Conservation (phyloP, 805 yeast genomes). For the Candida germanica region DNA sequence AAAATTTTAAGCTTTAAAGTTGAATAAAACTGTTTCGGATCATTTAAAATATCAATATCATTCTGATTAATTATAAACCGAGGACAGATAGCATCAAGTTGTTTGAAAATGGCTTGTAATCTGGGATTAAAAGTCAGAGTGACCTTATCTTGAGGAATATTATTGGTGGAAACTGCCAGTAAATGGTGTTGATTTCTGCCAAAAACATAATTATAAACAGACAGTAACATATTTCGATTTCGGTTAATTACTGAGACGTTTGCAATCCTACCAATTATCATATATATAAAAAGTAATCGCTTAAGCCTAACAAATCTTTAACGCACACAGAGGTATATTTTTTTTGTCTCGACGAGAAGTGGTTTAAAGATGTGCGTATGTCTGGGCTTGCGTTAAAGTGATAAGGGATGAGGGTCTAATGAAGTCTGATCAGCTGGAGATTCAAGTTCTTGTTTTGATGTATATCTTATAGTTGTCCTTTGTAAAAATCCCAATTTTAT, state of each 20-base stretch:
- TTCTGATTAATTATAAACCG: conserved; percentile 56
- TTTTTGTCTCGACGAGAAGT: not conserved
- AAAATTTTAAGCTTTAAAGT: conserved; percentile 60
- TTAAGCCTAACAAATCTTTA: too few relatives aligned
- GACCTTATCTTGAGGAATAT: conserved; percentile 4
- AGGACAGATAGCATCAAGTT: conserved; percentile 64
- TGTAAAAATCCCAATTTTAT: too few relatives aligned
- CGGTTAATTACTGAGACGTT: not conserved
- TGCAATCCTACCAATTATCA: not conserved
- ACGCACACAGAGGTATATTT: too few relatives aligned
- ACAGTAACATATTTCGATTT: conserved; percentile 20
- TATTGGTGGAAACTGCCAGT: conserved; percentile 6
- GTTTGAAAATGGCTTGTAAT: conserved; percentile 41
- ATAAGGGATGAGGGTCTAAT: too few relatives aligned
- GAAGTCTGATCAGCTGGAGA: too few relatives aligned
- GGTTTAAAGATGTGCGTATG: not conserved
- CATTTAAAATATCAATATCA: conserved; percentile 58
- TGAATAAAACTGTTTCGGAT: conserved; percentile 72
- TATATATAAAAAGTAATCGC: too few relatives aligned
- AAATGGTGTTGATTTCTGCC: conserved; percentile 6
- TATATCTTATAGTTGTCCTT: too few relatives aligned
- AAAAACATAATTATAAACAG: conserved; percentile 24
- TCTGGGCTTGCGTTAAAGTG: too few relatives aligned
- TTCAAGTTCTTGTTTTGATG: too few relatives aligned
- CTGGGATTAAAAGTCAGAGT: conserved; percentile 40